Evolutionary conservation across 164 flowering plant species (phyloP).

Genomic region (Tinospora cordifolia): DNA sequence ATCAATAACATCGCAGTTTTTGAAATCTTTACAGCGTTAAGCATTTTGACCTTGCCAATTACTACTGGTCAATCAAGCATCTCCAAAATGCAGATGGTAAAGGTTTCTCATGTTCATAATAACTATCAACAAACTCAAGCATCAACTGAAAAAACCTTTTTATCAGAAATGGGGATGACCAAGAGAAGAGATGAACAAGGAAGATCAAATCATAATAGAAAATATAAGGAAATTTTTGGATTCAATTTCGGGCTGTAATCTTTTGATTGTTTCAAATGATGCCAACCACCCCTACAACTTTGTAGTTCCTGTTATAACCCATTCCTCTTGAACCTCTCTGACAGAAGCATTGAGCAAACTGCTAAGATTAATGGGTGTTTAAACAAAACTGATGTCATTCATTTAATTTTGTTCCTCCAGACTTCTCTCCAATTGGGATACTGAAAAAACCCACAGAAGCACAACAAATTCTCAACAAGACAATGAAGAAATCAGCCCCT

Average conservation of each 20-base stretch:
- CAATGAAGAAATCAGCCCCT: neutral
- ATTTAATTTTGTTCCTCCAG: neutral
- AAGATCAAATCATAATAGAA: neutral
- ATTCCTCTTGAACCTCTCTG: slow-evolving; percentile 12
- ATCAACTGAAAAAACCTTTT: neutral
- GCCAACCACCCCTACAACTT: neutral
- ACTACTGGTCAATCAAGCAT: too few relatives aligned
- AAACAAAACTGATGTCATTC: slow-evolving; percentile 9
- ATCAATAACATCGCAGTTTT: too few relatives aligned
- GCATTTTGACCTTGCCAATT: too few relatives aligned
- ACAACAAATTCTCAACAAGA: slow-evolving; percentile 1
- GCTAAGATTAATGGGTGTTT: slow-evolving; percentile 8
- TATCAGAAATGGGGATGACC: neutral
- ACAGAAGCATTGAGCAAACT: slow-evolving; percentile 4
- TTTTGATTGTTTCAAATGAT: neutral
- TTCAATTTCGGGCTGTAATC: neutral
- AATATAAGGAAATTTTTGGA: neutral
- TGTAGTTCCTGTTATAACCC: neutral
- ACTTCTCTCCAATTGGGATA: slow-evolving; percentile 7
- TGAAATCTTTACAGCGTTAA: too few relatives aligned
- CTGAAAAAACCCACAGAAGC: slow-evolving; percentile 1
- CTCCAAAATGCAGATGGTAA: too few relatives aligned
- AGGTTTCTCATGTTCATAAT: too few relatives aligned
- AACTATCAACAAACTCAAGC: neutral
- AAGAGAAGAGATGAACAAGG: neutral